These are phyloP conservation scores for Schizophyllum amplum DNA, from an alignment of 1,284 basidiomycete species.

Conservation along the genomic window DNA sequence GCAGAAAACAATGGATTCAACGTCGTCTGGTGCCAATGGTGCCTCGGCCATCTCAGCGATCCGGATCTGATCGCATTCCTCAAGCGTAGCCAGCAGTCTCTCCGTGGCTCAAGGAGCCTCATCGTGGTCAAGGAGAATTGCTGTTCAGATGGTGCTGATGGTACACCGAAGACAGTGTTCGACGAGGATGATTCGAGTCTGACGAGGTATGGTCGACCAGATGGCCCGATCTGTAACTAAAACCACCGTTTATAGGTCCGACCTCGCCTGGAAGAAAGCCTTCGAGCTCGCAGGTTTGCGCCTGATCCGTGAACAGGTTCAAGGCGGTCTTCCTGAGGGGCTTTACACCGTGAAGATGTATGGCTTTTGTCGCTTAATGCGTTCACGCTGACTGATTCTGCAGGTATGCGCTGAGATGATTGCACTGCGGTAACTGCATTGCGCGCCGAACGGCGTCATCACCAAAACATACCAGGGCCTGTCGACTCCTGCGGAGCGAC, in stretches of 20 bases:
- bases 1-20: constrained; percentile 53
- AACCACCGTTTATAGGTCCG: constrained; percentile 48
- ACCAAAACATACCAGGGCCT: not conserved
- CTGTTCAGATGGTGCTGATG: constrained; percentile 54
- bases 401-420: constrained; percentile 67
- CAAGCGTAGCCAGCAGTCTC: constrained; percentile 45
- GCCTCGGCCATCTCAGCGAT: constrained; percentile 81
- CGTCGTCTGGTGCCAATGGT: constrained; percentile 94
- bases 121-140: constrained; percentile 91
- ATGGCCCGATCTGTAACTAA: constrained; percentile 1
- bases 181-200: constrained; percentile 86
- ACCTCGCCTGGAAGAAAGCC: constrained; percentile 69
- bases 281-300: constrained; percentile 66
- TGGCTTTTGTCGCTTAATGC: constrained; percentile 22
- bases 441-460: not conserved
- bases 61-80: constrained; percentile 74
- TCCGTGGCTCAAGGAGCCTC: constrained; percentile 47
- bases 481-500: not conserved
- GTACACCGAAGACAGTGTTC: constrained; percentile 52
- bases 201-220: constrained; percentile 49
- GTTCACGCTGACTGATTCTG: constrained; percentile 1
- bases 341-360: constrained; percentile 83
- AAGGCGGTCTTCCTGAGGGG: constrained; percentile 73
- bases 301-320: constrained; percentile 63
- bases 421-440: not conserved